Evolutionary conservation across 2,329 filamentous ascomycete genomes (phyloP).

Genomic region (Clonostachys solani): DNA sequence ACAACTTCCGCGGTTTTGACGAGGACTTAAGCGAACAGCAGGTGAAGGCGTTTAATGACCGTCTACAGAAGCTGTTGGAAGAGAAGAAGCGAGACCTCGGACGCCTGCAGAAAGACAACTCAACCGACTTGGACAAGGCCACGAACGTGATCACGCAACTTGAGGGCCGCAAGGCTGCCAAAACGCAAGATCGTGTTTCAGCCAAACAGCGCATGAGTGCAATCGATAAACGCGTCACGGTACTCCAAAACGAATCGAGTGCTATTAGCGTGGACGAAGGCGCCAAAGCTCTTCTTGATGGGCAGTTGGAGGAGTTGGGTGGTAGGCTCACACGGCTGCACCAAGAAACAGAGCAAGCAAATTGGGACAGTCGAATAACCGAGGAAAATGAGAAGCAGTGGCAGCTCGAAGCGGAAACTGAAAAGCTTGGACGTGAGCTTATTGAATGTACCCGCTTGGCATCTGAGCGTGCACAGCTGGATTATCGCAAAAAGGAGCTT

Average conservation of each 20-base stretch:
- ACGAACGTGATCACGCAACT: constrained; percentile 68
- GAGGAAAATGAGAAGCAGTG: constrained; percentile 62
- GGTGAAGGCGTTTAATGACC: constrained; percentile 72
- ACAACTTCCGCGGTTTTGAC: constrained; percentile 83
- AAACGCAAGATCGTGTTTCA: constrained; percentile 69
- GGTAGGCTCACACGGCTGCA: constrained; percentile 57
- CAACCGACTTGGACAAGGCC: constrained; percentile 70
- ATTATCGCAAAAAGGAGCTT: constrained; percentile 77
- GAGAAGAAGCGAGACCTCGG: constrained; percentile 81
- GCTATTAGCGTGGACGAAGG: constrained; percentile 84
- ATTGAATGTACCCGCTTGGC: constrained; percentile 78
- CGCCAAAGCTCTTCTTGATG: constrained; percentile 70
- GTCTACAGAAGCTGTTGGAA: constrained; percentile 66
- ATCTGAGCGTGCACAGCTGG: constrained; percentile 77
- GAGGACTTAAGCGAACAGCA: constrained; percentile 70
- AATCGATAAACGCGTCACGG: constrained; percentile 67
- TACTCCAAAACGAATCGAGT: constrained; percentile 64
- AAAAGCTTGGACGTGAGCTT: constrained; percentile 73
- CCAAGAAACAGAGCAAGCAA: constrained; percentile 56
- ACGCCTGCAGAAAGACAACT: constrained; percentile 66
- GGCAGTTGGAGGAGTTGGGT: constrained; percentile 66
- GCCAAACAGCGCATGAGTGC: constrained; percentile 67
- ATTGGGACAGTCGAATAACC: constrained; percentile 69
- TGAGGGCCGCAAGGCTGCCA: constrained; percentile 66
- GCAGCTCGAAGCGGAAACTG: constrained; percentile 66